Base-by-base conservation (phyloP, 2,329 filamentous ascomycete genomes). In the Aspergillus proliferans region DNA sequence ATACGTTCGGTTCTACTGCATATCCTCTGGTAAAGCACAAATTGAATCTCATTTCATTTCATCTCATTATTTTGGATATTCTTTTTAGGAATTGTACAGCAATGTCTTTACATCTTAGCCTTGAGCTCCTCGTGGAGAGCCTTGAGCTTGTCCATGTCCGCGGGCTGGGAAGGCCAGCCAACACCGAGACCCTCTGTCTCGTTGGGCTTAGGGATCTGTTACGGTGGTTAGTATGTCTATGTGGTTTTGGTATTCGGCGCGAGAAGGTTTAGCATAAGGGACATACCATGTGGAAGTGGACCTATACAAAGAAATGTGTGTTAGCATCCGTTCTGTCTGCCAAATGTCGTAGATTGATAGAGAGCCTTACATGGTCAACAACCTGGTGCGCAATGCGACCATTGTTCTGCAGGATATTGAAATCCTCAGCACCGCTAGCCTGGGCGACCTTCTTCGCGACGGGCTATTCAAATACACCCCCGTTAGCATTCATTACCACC, bases 371-470 rank as follows among this genome's bases (percentile, higher is more conserved):
- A 74, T 98, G 93, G 58, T 89, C 86, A 53, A 98, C 92, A 55
- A 86, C 77, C 74, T 97, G 93, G 71, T 98, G 93, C 15, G 93
- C 93, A 62, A 92, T 81, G 19, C 81, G 77, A 46, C 93, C 93
- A 65, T 98, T 98, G 75, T 98, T 98, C 75, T 98, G 93, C 51
- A 98, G 76, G 44, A 98, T 81, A 66, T 98, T 98, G 78, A 89
- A 98, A 70, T 97, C 81, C 46, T 77, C 75, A 3, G 86, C 84
- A 34, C 88, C 88, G 3, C 82, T 83, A 24, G 90, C 92, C 18
- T 76, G 71, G 44, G 86, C 90, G 43, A 98, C 82, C 71, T 87
- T 92, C 80, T 95, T 96, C 43, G 88, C 85, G 14, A 94, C 83
- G 40, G 88, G 86, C 78, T 86, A 49, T 42, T 36, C 3, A 21